phyloP scores from a whole-genome alignment of 176 grass and related monocot species.

The Dactylis glomerata region DNA sequence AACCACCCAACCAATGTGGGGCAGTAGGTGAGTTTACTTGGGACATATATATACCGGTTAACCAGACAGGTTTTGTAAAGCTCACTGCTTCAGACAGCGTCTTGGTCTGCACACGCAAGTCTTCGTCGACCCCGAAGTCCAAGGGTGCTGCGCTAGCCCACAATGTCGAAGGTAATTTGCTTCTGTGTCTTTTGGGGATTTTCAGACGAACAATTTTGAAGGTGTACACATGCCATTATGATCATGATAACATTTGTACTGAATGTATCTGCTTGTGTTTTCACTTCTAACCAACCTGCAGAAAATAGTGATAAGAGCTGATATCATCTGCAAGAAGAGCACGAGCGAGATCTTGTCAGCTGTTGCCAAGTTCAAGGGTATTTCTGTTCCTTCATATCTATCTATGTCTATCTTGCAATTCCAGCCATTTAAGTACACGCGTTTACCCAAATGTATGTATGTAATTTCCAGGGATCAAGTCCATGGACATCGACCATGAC shows the following conservation, averaged over 20 bases:
- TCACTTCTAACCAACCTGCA: not conserved
- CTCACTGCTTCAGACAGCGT: not conserved
- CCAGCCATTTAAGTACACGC: not conserved
- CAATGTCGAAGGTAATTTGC: constrained; percentile 38
- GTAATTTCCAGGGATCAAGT: constrained; percentile 44
- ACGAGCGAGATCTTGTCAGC: constrained; percentile 30
- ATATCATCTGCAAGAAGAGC: constrained; percentile 31
- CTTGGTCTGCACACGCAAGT: not conserved
- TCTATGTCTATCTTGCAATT: not conserved
- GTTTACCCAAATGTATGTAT: not conserved
- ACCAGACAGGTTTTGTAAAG: not conserved
- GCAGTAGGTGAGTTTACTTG: not conserved
- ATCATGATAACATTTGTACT: not conserved
- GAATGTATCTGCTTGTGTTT: not conserved
- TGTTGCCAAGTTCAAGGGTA: constrained; percentile 45
- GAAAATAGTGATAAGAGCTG: constrained; percentile 55
- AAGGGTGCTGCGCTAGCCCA: not conserved
- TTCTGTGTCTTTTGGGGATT: not conserved
- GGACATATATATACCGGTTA: not conserved
- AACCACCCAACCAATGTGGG: constrained; percentile 16
- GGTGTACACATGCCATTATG: not conserved
- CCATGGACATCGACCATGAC: constrained; percentile 33
- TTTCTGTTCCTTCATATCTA: not conserved
- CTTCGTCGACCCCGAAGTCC: not conserved
- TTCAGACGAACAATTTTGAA: not conserved